Evolutionary conservation across 2,329 filamentous ascomycete genomes (phyloP), one percentile per base, ranked within the genome.

Genomic region (Aspergillus versicolor): DNA sequence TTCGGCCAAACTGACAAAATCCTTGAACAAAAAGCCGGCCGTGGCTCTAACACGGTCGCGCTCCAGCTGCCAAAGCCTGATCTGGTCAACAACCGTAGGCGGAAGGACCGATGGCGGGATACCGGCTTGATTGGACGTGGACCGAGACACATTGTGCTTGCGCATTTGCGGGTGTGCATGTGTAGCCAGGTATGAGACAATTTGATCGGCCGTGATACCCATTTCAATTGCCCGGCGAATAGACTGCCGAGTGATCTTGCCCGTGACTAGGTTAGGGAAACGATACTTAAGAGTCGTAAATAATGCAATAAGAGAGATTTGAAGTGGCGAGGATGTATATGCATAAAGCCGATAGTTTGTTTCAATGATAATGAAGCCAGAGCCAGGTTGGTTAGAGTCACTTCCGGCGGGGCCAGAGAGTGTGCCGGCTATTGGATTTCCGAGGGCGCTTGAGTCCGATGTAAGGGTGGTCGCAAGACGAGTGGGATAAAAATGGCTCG

Each of bases 291-390:
- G 87, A 58, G 89, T 88, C 50, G 88, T 85, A 78, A 99, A 99
- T 62, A 99, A 88, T 40, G 88, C 88, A 45, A 99, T 87, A 59
- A 99, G 91, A 53, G 92, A 91, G 63, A 97, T 99, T 74, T 97
- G 93, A 1, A 99, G 85, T 0, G 92, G 91, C 0, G 92, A 96
- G 34, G 89, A 88, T 6, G 95, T 97, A 78, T 99, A 99, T 32
- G 94, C 94, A 78, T 99, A 99, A 65, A 99, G 79, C 24, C 94
- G 90, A 78, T 97, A 97, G 77, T 99, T 99, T 8, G 94, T 99
- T 79, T 99, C 94, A 64, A 99, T 85, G 67, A 99, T 92, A 70
- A 99, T 91, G 78, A 91, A 94, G 61, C 92, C 92, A 5, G 74
- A 71, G 11, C 71, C 70, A 6, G 71, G 60, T 45, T 71, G 68